Conservation (phyloP, 2,329 filamentous ascomycete species). For the Gaeumannomyces tritici region DNA sequence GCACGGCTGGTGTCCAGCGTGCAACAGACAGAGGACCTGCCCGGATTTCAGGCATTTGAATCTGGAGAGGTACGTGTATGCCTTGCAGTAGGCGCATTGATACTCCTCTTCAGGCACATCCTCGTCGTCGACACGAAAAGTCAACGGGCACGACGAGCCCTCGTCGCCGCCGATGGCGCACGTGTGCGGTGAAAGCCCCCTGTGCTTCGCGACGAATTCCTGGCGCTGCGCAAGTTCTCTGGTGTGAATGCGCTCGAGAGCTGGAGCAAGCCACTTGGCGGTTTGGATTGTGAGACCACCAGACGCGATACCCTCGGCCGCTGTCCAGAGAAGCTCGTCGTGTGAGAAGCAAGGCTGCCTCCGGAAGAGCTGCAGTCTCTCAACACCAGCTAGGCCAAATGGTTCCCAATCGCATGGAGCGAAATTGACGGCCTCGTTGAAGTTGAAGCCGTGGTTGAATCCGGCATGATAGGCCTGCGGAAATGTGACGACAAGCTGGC, state of each 20-base stretch:
- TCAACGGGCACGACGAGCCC: slow-evolving; percentile 46
- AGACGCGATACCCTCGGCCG: slow-evolving; percentile 66
- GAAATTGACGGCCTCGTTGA: slow-evolving; percentile 98
- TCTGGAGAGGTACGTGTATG: slow-evolving; percentile 82
- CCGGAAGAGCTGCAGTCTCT: slow-evolving; percentile 76
- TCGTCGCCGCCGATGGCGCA: slow-evolving; percentile 41
- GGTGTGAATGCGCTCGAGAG: slow-evolving; percentile 66
- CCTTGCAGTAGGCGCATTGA: slow-evolving; percentile 85
- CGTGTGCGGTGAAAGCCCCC: slow-evolving; percentile 39
- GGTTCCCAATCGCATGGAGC: slow-evolving; percentile 93
- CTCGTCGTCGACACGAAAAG: slow-evolving; percentile 56
- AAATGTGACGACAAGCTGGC: slow-evolving; percentile 93
- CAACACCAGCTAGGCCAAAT: slow-evolving; percentile 76
- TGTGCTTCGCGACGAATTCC: slow-evolving; percentile 58
- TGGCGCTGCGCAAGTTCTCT: slow-evolving; percentile 63
- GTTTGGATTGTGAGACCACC: slow-evolving; percentile 65
- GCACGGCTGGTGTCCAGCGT: slow-evolving; percentile 73
- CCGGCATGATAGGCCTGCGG: slow-evolving; percentile 95
- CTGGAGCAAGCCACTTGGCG: slow-evolving; percentile 89
- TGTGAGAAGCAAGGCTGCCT: slow-evolving; percentile 96
- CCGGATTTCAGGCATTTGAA: slow-evolving; percentile 76
- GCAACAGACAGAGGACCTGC: slow-evolving; percentile 73
- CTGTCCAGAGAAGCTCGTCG: slow-evolving; percentile 87
- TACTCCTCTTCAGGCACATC: slow-evolving; percentile 87
- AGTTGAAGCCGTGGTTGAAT: slow-evolving; percentile 98